Conservation (phyloP, 345 rosid species). For the Corchorus olitorius region DNA sequence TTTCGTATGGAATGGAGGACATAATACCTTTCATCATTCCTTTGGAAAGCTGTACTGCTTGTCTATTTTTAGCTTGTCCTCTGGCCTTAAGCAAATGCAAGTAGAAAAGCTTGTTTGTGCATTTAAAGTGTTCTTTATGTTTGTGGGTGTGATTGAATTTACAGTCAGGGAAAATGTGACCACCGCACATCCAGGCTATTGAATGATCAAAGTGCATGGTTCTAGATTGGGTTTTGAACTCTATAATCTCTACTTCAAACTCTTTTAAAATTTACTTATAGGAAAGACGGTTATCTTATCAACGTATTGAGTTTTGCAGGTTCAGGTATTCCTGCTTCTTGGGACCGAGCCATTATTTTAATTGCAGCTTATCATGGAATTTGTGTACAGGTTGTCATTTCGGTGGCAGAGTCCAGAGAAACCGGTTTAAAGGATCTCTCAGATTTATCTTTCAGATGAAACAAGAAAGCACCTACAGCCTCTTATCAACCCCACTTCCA, state of each 20-base stretch:
- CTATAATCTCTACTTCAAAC: conserved; percentile 1
- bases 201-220: conserved; percentile 27
- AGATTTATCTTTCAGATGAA: background rate
- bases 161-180: conserved; percentile 38
- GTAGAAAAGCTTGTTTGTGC: conserved; percentile 8
- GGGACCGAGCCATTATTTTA: conserved; percentile 25
- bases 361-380: conserved; percentile 39
- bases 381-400: conserved; percentile 37
- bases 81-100: background rate
- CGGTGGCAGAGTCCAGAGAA: background rate
- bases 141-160: conserved; percentile 6
- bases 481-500: background rate
- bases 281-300: background rate
- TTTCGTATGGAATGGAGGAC: background rate
- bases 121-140: background rate
- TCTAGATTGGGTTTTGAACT: conserved; percentile 32
- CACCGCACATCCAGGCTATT: conserved; percentile 26
- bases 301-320: conserved; percentile 45
- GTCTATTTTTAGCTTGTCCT: background rate
- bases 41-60: background rate
- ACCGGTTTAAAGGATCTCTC: background rate
- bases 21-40: background rate
- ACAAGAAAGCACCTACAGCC: background rate
- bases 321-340: conserved; percentile 49
- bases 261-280: background rate